These are phyloP conservation scores for Skeletonema grethae DNA, from an alignment of 108 stramenopile species.

Conservation along the genomic window DNA sequence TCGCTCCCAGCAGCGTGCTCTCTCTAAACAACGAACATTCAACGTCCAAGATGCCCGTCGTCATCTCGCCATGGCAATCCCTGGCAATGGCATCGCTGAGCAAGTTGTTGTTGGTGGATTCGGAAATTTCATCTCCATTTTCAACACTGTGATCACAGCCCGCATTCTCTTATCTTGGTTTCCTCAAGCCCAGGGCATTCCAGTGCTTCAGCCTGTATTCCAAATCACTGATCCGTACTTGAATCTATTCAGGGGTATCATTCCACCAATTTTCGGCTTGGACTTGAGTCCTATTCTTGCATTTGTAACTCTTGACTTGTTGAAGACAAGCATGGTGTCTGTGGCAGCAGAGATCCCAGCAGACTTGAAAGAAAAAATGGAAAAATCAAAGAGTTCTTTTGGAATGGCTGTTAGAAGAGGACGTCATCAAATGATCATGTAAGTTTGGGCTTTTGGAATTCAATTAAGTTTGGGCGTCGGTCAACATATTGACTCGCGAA, in stretches of 20 bases:
- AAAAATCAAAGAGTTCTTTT: slow-evolving; percentile 1
- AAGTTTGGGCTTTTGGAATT: not conserved
- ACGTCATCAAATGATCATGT: not conserved
- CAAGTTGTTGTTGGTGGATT: slow-evolving; percentile 88
- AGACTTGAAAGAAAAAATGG: slow-evolving; percentile 26
- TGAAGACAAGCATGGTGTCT: slow-evolving; percentile 15
- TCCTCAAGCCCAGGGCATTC: slow-evolving; percentile 72
- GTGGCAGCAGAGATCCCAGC: slow-evolving; percentile 33
- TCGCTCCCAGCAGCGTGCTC: slow-evolving; percentile 20
- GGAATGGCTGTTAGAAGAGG: not conserved
- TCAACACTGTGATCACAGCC: slow-evolving; percentile 91
- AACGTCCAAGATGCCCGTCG: not conserved
- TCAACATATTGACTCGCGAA: not conserved
- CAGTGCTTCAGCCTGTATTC: slow-evolving; percentile 74
- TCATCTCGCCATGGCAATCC: slow-evolving; percentile 83
- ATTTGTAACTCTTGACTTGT: slow-evolving; percentile 45
- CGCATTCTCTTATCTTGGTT: slow-evolving; percentile 92
- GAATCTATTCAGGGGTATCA: slow-evolving; percentile 85
- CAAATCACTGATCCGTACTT: slow-evolving; percentile 92
- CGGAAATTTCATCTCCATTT: slow-evolving; percentile 80
- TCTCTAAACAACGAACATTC: slow-evolving; percentile 5
- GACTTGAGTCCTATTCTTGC: slow-evolving; percentile 82
- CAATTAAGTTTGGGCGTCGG: too few species aligned
- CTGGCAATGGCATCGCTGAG: slow-evolving; percentile 82
- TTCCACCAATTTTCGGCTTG: slow-evolving; percentile 85